Evolutionary conservation across 495 filamentous ascomycete genomes (phyloP).

Genomic region (Tuber umbilicatum): DNA sequence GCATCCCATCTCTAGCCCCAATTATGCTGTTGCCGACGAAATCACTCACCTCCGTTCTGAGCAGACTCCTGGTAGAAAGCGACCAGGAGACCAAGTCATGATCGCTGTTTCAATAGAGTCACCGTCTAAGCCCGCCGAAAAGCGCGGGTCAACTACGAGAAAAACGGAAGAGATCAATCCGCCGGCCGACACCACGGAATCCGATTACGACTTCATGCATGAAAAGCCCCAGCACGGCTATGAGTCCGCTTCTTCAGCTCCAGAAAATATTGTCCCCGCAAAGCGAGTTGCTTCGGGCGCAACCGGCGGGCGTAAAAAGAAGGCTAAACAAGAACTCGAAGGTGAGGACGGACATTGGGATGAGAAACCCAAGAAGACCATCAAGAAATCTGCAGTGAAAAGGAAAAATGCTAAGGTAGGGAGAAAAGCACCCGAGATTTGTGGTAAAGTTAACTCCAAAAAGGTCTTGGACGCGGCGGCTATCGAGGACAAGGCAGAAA

Average conservation of each 20-base stretch:
- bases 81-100: neutral
- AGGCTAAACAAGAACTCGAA: neutral
- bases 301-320: neutral
- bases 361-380: neutral
- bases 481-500: slow-evolving; percentile 1
- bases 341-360: neutral
- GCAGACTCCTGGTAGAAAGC: neutral
- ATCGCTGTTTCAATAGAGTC: neutral
- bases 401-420: slow-evolving; percentile 4
- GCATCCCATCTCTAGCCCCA: neutral
- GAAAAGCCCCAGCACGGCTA: neutral
- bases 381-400: slow-evolving; percentile 6
- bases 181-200: neutral
- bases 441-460: neutral
- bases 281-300: neutral
- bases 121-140: neutral
- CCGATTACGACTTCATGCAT: neutral
- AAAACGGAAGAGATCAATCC: neutral
- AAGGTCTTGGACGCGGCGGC: neutral
- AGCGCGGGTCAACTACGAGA: neutral
- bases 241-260: neutral
- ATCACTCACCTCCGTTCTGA: neutral
- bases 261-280: neutral
- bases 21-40: neutral
- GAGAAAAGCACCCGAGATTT: slow-evolving; percentile 9